phyloP scores from a whole-genome alignment of 2,329 filamentous ascomycete species.

The Fusarium aywerte region DNA sequence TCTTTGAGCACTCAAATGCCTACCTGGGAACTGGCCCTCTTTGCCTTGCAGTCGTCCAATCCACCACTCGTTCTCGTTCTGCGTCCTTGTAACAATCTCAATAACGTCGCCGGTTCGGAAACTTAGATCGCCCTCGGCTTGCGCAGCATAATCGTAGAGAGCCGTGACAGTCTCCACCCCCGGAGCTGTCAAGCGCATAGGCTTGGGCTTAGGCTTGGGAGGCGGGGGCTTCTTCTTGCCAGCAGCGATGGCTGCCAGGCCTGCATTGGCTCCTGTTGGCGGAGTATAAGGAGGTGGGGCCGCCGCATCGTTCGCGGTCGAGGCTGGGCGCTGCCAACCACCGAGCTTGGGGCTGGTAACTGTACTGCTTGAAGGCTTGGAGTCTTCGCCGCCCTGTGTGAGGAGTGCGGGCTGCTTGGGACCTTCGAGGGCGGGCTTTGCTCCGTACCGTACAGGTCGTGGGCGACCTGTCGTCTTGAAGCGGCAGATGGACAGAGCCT shows the following conservation, averaged over 20 bases:
- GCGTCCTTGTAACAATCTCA: constrained; percentile 84
- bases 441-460: constrained; percentile 67
- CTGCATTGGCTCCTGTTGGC: constrained; percentile 53
- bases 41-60: constrained; percentile 81
- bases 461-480: constrained; percentile 88
- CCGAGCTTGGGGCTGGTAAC: constrained; percentile 46
- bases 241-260: constrained; percentile 61
- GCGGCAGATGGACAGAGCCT: constrained; percentile 84
- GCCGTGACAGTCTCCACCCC: constrained; percentile 84
- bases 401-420: constrained; percentile 62
- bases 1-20: constrained; percentile 45
- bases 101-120: constrained; percentile 91
- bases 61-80: constrained; percentile 98
- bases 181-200: constrained; percentile 74
- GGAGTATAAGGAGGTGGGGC: constrained; percentile 78
- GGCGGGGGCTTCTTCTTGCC: constrained; percentile 77
- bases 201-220: constrained; percentile 76
- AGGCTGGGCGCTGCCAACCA: constrained; percentile 50
- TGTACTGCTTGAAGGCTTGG: constrained; percentile 38
- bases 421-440: constrained; percentile 63
- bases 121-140: constrained; percentile 92
- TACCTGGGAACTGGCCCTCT: constrained; percentile 95
- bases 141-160: constrained; percentile 94
- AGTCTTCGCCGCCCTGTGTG: constrained; percentile 61
- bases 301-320: constrained; percentile 60